phyloP scores from a whole-genome alignment of 108 stramenopile genomes.

The Cyclotella kingstonii region DNA sequence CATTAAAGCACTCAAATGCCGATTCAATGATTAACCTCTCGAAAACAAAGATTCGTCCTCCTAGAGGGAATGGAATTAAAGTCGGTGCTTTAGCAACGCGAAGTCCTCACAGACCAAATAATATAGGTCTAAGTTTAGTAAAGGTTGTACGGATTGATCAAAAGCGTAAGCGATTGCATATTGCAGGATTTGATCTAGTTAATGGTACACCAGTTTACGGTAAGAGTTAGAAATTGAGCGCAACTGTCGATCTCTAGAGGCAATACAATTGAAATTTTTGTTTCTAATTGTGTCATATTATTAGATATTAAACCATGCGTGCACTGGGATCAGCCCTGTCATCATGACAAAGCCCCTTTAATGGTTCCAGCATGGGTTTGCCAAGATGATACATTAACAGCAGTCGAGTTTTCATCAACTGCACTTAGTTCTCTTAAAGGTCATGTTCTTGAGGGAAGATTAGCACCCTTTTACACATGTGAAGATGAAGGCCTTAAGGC shows the following conservation, averaged over 20 bases:
- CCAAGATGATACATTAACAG: conserved; percentile 56
- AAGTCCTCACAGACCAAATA: conserved; percentile 96
- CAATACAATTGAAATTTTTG: too few species aligned
- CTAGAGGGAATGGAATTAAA: conserved; percentile 70
- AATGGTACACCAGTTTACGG: conserved; percentile 88
- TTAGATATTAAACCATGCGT: conserved; percentile 91
- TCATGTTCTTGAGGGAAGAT: conserved; percentile 32
- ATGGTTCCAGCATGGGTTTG: conserved; percentile 68
- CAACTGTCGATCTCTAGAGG: too few species aligned
- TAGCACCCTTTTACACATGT: conserved; percentile 58
- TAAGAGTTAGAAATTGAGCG: too few species aligned
- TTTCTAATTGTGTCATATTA: too few species aligned
- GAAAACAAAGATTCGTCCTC: conserved; percentile 79
- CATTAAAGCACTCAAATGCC: neutral
- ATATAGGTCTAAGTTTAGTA: conserved; percentile 88
- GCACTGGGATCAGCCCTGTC: conserved; percentile 77
- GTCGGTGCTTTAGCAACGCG: conserved; percentile 92
- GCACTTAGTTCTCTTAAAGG: conserved; percentile 36
- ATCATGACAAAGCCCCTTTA: conserved; percentile 28
- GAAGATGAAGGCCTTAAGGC: conserved; percentile 44
- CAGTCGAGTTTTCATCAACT: conserved; percentile 49
- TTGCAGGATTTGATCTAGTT: conserved; percentile 81
- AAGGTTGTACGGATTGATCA: conserved; percentile 60
- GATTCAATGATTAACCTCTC: conserved; percentile 29
- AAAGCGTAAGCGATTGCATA: conserved; percentile 51